These are phyloP conservation scores for Arabis alpina DNA, from an alignment of 345 rosid species.

Conservation along the genomic window DNA sequence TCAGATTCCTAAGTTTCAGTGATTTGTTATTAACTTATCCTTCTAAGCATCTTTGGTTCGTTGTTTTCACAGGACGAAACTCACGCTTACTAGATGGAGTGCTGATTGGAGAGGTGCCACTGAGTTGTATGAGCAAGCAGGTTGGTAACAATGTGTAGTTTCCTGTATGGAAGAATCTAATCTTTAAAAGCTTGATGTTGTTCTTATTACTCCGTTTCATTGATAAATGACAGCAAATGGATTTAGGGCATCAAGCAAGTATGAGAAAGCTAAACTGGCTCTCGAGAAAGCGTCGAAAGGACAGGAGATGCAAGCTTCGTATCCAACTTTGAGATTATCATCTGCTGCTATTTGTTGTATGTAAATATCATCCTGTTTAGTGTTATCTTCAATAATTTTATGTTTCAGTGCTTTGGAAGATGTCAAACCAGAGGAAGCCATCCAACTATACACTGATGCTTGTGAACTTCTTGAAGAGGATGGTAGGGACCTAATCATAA, in stretches of 20 bases:
- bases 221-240: constrained; percentile 57
- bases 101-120: too few species aligned
- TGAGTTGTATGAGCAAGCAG: too few species aligned
- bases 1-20: too few species aligned
- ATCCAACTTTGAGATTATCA: constrained; percentile 54
- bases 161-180: constrained; percentile 1
- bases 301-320: constrained; percentile 94
- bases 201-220: background rate
- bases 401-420: constrained; percentile 78
- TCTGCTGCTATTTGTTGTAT: constrained; percentile 16
- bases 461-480: constrained; percentile 92
- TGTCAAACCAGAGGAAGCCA: constrained; percentile 69
- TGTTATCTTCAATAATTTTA: constrained; percentile 31
- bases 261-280: constrained; percentile 78
- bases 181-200: constrained; percentile 20
- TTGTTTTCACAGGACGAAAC: too few species aligned
- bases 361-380: constrained; percentile 11
- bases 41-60: too few species aligned
- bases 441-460: constrained; percentile 85
- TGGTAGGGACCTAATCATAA: constrained; percentile 89
- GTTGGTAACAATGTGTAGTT: constrained; percentile 43
- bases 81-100: too few species aligned
- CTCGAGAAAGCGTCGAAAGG: constrained; percentile 93
- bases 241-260: constrained; percentile 67
- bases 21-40: constrained; percentile 10